Evolutionary conservation across 495 filamentous ascomycete species (phyloP), one percentile per base, ranked within the genome.

Genomic region (Cladorrhinum samala): DNA sequence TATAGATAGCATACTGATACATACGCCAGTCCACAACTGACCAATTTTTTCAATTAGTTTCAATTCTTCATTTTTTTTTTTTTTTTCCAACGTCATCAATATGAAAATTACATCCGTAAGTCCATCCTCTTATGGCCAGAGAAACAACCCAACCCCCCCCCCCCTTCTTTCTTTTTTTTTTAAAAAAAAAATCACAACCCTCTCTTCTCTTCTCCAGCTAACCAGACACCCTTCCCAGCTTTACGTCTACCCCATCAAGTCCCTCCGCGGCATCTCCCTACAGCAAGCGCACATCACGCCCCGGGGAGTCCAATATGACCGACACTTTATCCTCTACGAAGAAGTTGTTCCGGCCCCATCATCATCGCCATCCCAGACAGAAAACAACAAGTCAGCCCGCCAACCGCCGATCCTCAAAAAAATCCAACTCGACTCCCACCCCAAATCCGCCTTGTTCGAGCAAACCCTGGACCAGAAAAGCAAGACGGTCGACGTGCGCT

Each of bases 211-310:
- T 39, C 30, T 21, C 4, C 17, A 16, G 16, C 8, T 21, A 18
- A 16, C 21, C 52, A 36, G 43, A 27, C 49, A 33, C 42, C 2
- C 43, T 19, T 17, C 38, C 44, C 60, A 93, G 86, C 77, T 96
- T 27, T 93, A 88, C 69, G 76, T 87, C 39, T 94, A 95, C 64
- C 90, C 91, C 50, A 87, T 96, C 72, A 96, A 95, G 62, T 89
- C 84, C 2, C 77, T 96, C 1, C 82, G 85, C 4, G 82, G 78
- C 4, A 79, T 87, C 24, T 52, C 76, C 21, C 65, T 95, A 33
- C 41, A 70, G 2, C 61, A 72, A 18, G 77, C 85, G 9, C 54
- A 69, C 6, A 62, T 91, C 30, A 83, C 82, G 1, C 67, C 75
- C n/a, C 76, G 82, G 55, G 90, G 90, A 11, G 79, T 94, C 53